A percentile compares a stretch with the other conserved stretches of the same genome.
Evolutionary conservation across 1,284 basidiomycete genomes (phyloP).

Genomic region (Meira miltonrushii): DNA sequence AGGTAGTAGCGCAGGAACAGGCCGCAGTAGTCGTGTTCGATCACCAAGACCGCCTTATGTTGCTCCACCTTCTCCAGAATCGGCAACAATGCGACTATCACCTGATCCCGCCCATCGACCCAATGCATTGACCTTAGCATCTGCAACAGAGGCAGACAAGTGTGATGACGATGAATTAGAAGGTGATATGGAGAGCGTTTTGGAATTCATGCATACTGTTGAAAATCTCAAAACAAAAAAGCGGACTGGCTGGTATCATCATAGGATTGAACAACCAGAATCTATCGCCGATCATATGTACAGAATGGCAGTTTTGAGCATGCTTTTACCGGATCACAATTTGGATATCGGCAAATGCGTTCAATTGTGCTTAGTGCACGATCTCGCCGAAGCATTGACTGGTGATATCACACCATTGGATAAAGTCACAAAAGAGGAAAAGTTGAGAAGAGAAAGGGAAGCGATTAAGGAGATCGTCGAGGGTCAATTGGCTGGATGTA

Average conservation of each 20-base stretch:
- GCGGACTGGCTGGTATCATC: constrained; percentile 50
- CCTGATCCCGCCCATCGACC: constrained; percentile 29
- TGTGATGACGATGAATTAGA: constrained; percentile 29
- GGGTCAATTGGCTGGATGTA: constrained; percentile 77
- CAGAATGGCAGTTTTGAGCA: constrained; percentile 84
- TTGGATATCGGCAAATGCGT: constrained; percentile 65
- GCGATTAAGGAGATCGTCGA: constrained; percentile 77
- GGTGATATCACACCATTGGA: constrained; percentile 91
- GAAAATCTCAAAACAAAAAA: constrained; percentile 48
- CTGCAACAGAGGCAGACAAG: constrained; percentile 13
- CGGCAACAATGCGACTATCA: constrained; percentile 23
- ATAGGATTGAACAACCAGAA: constrained; percentile 43
- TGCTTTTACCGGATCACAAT: constrained; percentile 66
- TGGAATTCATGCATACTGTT: constrained; percentile 46
- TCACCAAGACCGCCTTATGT: constrained; percentile 41
- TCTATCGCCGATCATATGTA: constrained; percentile 96
- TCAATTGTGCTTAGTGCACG: constrained; percentile 84
- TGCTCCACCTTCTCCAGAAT: constrained; percentile 40
- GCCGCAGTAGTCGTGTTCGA: constrained; percentile 17
- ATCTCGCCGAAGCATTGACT: constrained; percentile 92
- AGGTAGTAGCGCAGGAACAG: not conserved
- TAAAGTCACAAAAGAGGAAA: constrained; percentile 74
- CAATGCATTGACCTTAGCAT: not conserved
- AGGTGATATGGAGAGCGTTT: constrained; percentile 26
- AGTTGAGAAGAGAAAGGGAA: constrained; percentile 73